Conservation (phyloP, 208 protist genomes). For the Leishmania arabica region DNA sequence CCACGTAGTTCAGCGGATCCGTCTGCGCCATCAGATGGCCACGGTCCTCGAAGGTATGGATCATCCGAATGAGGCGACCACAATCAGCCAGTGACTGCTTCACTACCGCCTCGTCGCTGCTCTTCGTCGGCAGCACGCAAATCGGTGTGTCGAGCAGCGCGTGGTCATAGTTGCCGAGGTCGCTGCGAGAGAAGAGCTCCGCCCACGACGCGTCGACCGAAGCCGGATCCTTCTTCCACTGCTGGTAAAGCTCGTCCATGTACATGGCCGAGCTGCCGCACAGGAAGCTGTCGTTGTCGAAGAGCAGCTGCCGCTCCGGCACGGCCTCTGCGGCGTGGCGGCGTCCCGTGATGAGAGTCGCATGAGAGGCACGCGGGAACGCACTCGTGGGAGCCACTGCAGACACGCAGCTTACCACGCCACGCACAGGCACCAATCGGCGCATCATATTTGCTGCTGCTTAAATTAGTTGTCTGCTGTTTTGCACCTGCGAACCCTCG, state of each 20-base stretch:
- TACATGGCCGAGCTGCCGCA: conserved; percentile 80
- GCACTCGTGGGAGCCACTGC: conserved; percentile 11
- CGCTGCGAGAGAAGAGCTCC: conserved; percentile 51
- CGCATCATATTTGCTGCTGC: conserved; percentile 55
- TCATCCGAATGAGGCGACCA: conserved; percentile 84
- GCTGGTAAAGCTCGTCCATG: conserved; percentile 82
- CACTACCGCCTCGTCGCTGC: conserved; percentile 38
- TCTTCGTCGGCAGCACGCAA: conserved; percentile 54
- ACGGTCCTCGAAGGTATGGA: conserved; percentile 87
- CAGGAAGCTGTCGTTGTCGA: conserved; percentile 86
- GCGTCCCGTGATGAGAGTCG: conserved; percentile 9
- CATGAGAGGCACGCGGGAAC: conserved; percentile 2
- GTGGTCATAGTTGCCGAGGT: conserved; percentile 50
- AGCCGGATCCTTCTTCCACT: conserved; percentile 73
- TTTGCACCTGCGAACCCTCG: background rate
- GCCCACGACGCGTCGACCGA: conserved; percentile 83
- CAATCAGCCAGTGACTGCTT: conserved; percentile 82
- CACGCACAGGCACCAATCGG: conserved; percentile 32
- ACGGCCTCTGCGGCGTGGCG: conserved; percentile 28
- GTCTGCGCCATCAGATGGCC: conserved; percentile 83
- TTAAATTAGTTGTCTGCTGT: background rate
- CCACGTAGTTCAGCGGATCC: conserved; percentile 81
- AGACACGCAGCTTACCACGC: conserved; percentile 15
- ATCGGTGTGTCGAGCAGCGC: conserved; percentile 68
- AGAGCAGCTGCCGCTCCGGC: conserved; percentile 63